These are phyloP conservation scores for Saccharomycopsis babjevae DNA, from an alignment of 805 yeast genomes.

Conservation along the genomic window DNA sequence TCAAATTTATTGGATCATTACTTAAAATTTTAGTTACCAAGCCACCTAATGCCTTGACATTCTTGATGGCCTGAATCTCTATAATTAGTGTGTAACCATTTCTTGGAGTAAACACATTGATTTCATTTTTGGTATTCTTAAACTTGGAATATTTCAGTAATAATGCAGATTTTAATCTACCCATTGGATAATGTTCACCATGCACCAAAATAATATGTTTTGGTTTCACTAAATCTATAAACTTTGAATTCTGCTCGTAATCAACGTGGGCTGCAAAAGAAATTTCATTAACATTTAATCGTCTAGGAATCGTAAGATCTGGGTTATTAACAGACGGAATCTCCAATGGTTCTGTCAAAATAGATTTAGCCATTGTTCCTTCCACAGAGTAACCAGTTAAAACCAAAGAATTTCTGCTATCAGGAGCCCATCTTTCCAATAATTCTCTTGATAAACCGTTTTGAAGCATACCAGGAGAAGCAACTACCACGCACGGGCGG, in stretches of 20 bases:
- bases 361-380: constrained; percentile 92
- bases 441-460: constrained; percentile 89
- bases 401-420: constrained; percentile 76
- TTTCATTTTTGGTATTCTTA: constrained; percentile 81
- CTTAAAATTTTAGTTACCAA: constrained; percentile 32
- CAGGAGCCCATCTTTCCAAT: constrained; percentile 96
- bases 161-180: constrained; percentile 86
- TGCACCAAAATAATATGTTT: constrained; percentile 83
- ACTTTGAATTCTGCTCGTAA: constrained; percentile 83
- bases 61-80: constrained; percentile 70
- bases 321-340: constrained; percentile 78
- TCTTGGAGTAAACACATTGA: constrained; percentile 83
- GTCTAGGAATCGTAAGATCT: constrained; percentile 75
- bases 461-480: constrained; percentile 97
- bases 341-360: constrained; percentile 82
- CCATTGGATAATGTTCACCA: constrained; percentile 98
- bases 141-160: constrained; percentile 73
- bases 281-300: constrained; percentile 81
- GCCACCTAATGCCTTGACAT: constrained; percentile 66
- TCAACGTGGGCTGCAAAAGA: constrained; percentile 99
- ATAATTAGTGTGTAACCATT: constrained; percentile 75
- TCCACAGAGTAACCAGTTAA: constrained; percentile 97
- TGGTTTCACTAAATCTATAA: constrained; percentile 83
- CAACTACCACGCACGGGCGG: constrained; percentile 93
- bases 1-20: constrained; percentile 21